Base-by-base conservation (phyloP, 2,329 filamentous ascomycete species). In the Trichoderma cornu-damae region DNA sequence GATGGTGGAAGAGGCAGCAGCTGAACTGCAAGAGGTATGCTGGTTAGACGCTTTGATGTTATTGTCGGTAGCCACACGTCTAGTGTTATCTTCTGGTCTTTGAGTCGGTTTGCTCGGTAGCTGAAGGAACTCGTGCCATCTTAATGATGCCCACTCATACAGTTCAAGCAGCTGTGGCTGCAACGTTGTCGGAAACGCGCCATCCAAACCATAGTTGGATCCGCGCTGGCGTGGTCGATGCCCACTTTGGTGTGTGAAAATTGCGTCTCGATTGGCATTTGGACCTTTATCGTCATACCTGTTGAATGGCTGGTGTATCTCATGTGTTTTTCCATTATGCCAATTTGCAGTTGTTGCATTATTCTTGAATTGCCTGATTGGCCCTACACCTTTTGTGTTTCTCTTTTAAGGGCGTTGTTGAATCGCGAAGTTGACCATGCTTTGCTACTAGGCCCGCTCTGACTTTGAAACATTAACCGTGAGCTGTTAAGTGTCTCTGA, bases 231-330 rank as follows among this genome's bases (percentile, higher is more conserved):
- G 22, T 22, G 57, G 57, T 9, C 57, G 48, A 48, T 61, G 52
- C 9, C 60, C 57, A 28, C 60, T 59, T 32, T 57, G 52, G 52
- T 53, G 57, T 14, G 60, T 57, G 42, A 61, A 61, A 5, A 30
- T 44, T 8, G 49, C 35, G 35, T 48, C 42, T 2, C 40, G 53
- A 24, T 37, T 6, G 3, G 58, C 58, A 8, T 43, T 26, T 6
- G 30, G 38, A 24, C 18, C 53, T 38, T 37, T n/a, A 32, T 60
- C 58, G 28, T 60, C 58, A 40, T 51, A 59, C n/a, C 52, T 26
- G 18, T 59, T 59, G 26, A 59, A 59, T 6, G 52, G 38, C 18
- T 28, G 38, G 47, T 37, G 6, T 11, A 53, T 26, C 38, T 59
- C 52, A n/a, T 47, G 24, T 59, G 58, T 20, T 57, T 59, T 22